phyloP scores from a whole-genome alignment of 768 basidiomycete genomes.

The Pilatotrama ljubarskyi region DNA sequence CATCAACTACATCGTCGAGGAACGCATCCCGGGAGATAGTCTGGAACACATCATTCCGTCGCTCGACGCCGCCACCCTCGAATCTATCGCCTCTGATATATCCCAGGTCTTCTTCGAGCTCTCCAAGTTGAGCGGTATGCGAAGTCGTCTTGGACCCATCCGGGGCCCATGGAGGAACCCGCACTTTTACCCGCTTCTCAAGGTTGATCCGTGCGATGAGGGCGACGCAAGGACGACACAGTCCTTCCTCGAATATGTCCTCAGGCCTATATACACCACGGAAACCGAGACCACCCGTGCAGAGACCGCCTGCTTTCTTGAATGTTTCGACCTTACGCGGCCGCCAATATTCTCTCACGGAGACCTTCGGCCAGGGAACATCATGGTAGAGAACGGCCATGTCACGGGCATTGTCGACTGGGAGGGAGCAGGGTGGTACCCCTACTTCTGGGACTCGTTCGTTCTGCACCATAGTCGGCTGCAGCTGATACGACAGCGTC shows the following conservation, averaged over 20 bases:
- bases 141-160: background rate
- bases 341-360: slow-evolving; percentile 23
- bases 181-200: background rate
- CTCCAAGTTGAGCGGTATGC: background rate
- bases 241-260: background rate
- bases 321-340: background rate
- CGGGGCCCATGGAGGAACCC: background rate
- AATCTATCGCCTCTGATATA: background rate
- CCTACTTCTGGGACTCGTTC: slow-evolving; percentile 27
- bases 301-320: background rate
- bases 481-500: background rate
- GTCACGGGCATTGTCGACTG: slow-evolving; percentile 27
- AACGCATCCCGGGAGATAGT: background rate
- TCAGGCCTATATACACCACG: background rate
- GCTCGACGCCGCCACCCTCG: background rate
- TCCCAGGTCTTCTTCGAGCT: background rate
- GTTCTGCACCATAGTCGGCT: background rate
- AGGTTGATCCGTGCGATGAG: background rate
- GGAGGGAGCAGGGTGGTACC: slow-evolving; percentile 28
- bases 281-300: too few relatives aligned
- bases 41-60: background rate
- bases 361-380: slow-evolving; percentile 26
- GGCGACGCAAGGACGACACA: background rate
- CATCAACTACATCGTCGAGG: background rate
- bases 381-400: slow-evolving; percentile 17